These are phyloP conservation scores for Phytophthora fragariaefolia DNA, from an alignment of 352 stramenopile genomes.

Conservation along the genomic window DNA sequence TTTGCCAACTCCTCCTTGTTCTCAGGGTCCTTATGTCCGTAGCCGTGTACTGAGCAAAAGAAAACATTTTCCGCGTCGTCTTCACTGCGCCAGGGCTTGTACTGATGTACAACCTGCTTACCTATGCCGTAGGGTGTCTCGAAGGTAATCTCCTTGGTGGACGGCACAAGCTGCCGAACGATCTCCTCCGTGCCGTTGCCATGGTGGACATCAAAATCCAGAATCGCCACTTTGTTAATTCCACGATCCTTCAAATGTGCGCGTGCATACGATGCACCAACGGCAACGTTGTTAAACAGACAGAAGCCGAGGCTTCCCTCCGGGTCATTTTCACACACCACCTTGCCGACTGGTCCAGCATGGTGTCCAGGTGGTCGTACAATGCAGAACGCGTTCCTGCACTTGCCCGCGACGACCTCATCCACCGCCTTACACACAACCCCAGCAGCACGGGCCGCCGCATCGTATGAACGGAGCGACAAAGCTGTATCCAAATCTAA, in stretches of 20 bases:
- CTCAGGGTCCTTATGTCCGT: conserved; percentile 76
- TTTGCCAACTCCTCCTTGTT: conserved; percentile 44
- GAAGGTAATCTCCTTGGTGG: conserved; percentile 76
- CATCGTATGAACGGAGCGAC: conserved; percentile 78
- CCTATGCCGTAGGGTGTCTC: conserved; percentile 93
- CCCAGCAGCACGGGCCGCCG: conserved; percentile 79
- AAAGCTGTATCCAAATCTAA: conserved; percentile 86
- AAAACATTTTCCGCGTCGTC: conserved; percentile 96
- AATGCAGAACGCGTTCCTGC: conserved; percentile 96
- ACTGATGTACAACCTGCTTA: conserved; percentile 84
- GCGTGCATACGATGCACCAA: conserved; percentile 96
- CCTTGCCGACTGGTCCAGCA: conserved; percentile 94
- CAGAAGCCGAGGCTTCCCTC: conserved; percentile 94
- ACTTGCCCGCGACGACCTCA: conserved; percentile 85
- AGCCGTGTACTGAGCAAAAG: conserved; percentile 93
- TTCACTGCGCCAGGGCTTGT: conserved; percentile 97
- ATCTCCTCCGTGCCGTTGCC: conserved; percentile 98
- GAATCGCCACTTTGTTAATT: conserved; percentile 94
- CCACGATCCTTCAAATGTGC: conserved; percentile 92
- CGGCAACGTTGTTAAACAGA: conserved; percentile 98
- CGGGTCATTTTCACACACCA: conserved; percentile 93
- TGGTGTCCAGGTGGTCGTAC: conserved; percentile 97
- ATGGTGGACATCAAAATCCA: conserved; percentile 99
- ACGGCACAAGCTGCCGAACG: conserved; percentile 93
- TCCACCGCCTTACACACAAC: conserved; percentile 88